Conservation (phyloP, 768 basidiomycete genomes). For the Trametes elegans region DNA sequence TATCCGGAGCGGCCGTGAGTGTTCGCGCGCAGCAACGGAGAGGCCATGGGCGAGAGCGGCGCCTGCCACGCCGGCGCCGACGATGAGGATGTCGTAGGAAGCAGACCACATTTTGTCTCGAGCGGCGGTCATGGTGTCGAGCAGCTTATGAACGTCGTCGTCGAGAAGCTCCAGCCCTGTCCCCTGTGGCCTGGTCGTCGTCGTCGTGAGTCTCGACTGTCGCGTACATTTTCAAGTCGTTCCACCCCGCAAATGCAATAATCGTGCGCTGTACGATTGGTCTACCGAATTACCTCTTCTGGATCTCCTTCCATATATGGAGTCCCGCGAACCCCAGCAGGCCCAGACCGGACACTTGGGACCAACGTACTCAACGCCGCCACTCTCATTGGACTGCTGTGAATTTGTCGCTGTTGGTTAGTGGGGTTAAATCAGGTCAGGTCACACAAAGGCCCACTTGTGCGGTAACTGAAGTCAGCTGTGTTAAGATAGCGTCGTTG, state of each 20-base stretch:
- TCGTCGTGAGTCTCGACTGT: conserved; percentile 17
- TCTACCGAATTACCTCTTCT: neutral
- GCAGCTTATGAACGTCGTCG: conserved; percentile 12
- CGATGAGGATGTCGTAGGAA: conserved; percentile 77
- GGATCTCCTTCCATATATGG: neutral
- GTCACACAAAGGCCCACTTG: no score
- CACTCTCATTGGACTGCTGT: no score
- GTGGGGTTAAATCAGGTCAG: no score
- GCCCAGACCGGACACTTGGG: neutral
- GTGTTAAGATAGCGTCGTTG: no score
- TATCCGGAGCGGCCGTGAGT: conserved; percentile 61
- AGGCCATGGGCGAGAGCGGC: conserved; percentile 85
- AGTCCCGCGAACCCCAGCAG: neutral
- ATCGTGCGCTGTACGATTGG: neutral
- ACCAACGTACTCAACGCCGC: no score
- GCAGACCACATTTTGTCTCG: conserved; percentile 23
- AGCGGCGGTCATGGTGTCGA: neutral
- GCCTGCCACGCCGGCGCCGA: conserved; percentile 92
- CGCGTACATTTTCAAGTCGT: conserved; percentile 11
- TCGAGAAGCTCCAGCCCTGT: conserved; percentile 13
- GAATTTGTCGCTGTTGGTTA: no score
- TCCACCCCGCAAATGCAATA: conserved; percentile 6
- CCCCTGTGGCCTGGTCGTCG: conserved; percentile 13
- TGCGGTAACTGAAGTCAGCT: no score
- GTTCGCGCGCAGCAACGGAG: conserved; percentile 46